phyloP scores from a whole-genome alignment of 2,329 filamentous ascomycete species.

The Hypoxylon sp. region DNA sequence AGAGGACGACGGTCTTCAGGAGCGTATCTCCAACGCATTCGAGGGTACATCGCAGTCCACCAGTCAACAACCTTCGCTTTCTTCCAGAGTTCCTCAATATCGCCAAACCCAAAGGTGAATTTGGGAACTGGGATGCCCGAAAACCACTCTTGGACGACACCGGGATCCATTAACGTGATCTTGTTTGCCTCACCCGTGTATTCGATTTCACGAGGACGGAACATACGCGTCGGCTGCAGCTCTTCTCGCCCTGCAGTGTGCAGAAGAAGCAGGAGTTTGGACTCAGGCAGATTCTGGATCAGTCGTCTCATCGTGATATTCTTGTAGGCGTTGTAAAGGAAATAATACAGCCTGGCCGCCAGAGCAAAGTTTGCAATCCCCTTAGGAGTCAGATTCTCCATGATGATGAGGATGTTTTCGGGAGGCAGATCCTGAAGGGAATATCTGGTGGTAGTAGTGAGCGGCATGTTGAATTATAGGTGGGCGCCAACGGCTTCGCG shows the following conservation, averaged over 20 bases:
- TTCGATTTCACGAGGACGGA: constrained; percentile 48
- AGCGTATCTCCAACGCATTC: constrained; percentile 63
- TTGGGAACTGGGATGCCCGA: background rate
- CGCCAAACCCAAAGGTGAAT: constrained; percentile 43
- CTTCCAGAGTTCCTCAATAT: constrained; percentile 53
- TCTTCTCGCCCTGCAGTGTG: constrained; percentile 59
- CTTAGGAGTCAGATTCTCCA: constrained; percentile 60
- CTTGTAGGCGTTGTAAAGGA: constrained; percentile 61
- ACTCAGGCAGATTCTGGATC: constrained; percentile 59
- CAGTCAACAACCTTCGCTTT: constrained; percentile 56
- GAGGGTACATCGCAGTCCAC: constrained; percentile 59
- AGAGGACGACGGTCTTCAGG: constrained; percentile 63
- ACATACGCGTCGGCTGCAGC: constrained; percentile 45
- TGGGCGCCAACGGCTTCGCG: constrained; percentile 33
- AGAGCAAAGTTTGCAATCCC: constrained; percentile 59
- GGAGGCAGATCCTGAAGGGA: constrained; percentile 55
- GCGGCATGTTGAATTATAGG: constrained; percentile 52
- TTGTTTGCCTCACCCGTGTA: constrained; percentile 15
- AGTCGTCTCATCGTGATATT: constrained; percentile 60
- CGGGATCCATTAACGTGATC: constrained; percentile 44
- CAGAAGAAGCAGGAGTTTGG: constrained; percentile 63
- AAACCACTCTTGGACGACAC: background rate
- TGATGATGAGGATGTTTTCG: constrained; percentile 66
- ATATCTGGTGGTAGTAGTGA: background rate
- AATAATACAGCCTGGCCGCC: constrained; percentile 57